These are phyloP conservation scores for Sporothrix protearum DNA, from an alignment of 2,329 filamentous ascomycete species.

Conservation along the genomic window DNA sequence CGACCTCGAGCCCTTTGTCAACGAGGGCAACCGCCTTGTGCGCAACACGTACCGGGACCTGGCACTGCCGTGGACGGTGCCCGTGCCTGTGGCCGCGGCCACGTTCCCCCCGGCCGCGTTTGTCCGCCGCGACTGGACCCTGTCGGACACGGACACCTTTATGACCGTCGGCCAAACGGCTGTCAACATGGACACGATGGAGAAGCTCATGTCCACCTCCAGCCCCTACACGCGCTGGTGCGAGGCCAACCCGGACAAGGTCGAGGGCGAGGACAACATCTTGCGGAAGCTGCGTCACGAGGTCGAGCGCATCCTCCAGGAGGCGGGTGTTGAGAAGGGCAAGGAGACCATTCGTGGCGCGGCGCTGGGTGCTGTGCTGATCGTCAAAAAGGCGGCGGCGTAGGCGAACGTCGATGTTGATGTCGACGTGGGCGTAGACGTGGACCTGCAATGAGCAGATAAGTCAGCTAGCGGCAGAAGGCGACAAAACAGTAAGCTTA, in stretches of 20 bases:
- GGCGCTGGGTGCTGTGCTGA: slow-evolving; percentile 15
- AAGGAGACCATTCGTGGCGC: slow-evolving; percentile 30
- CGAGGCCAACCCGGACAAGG: slow-evolving; percentile 42
- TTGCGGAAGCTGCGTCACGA: slow-evolving; percentile 22
- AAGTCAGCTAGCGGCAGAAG: neutral
- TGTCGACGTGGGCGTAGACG: too few relatives aligned
- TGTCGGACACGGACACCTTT: slow-evolving; percentile 30
- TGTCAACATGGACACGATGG: slow-evolving; percentile 35
- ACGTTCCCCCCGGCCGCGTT: slow-evolving; percentile 43
- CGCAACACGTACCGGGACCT: slow-evolving; percentile 43
- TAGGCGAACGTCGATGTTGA: too few relatives aligned
- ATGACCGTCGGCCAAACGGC: neutral
- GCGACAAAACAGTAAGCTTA: neutral
- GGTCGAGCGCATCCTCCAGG: slow-evolving; percentile 31
- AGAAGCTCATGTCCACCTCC: slow-evolving; percentile 38
- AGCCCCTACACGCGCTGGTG: slow-evolving; percentile 45
- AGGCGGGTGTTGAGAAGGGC: slow-evolving; percentile 37
- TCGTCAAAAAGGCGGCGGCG: slow-evolving; percentile 6
- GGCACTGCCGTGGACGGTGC: slow-evolving; percentile 48
- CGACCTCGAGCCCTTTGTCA: slow-evolving; percentile 39
- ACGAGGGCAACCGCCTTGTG: slow-evolving; percentile 43
- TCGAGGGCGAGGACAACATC: slow-evolving; percentile 40
- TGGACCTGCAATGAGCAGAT: neutral
- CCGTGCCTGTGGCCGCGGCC: slow-evolving; percentile 30
- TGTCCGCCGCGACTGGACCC: slow-evolving; percentile 43